Evolutionary conservation across 2,329 filamentous ascomycete genomes (phyloP).

Genomic region (Colletotrichum sp.): DNA sequence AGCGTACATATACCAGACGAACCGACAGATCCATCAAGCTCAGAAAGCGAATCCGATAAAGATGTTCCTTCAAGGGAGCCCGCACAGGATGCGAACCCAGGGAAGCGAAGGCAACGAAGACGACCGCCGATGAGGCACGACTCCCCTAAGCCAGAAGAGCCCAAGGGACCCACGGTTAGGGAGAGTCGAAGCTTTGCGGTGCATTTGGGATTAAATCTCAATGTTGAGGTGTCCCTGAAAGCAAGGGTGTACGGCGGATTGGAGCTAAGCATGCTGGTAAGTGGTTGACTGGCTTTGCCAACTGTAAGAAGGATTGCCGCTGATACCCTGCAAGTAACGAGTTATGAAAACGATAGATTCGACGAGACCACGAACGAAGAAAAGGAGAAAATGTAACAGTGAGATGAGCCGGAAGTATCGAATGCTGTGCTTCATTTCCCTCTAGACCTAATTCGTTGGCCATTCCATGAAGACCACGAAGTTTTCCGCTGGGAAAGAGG

Average conservation of each 20-base stretch:
- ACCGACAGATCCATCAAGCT: neutral
- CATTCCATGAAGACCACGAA: too few species aligned
- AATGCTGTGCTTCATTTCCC: too few species aligned
- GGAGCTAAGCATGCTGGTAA: constrained; percentile 11
- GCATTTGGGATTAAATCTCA: constrained; percentile 1
- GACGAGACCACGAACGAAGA: neutral
- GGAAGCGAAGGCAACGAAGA: neutral
- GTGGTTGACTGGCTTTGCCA: neutral
- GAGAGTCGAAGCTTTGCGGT: constrained; percentile 1
- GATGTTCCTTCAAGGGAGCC: neutral
- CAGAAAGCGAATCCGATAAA: constrained; percentile 2
- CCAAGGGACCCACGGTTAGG: neutral
- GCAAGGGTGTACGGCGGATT: neutral
- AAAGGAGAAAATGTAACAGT: neutral
- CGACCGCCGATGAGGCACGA: neutral
- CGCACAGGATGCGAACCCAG: neutral
- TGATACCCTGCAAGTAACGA: neutral
- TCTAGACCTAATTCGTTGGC: too few species aligned
- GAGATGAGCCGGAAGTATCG: too few species aligned
- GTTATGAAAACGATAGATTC: neutral
- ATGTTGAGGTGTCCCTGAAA: constrained; percentile 9
- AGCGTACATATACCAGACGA: neutral
- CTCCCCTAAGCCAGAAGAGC: neutral
- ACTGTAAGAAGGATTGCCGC: neutral
- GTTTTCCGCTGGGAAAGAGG: neutral